Base-by-base conservation (phyloP, 495 filamentous ascomycete genomes). In the Hypoxylon subgilvum region DNA sequence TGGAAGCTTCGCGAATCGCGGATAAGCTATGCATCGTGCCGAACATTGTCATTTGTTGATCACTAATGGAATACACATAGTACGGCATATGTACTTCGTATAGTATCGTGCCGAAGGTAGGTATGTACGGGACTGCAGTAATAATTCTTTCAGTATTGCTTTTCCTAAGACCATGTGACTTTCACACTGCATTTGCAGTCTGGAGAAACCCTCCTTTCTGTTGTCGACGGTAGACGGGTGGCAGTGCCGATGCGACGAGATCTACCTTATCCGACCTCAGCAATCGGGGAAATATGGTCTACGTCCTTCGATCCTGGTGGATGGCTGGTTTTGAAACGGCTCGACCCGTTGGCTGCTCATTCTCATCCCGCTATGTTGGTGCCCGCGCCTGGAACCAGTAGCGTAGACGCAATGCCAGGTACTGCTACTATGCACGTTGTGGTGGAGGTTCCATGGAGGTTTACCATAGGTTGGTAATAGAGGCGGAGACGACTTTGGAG, bases 181-280 rank as follows among this genome's bases (percentile, higher is more conserved):
- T 63, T 44, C 44, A 28, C 30, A 43, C 42, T 54, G 36, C 22
- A 49, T 39, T 28, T 35, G 45, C 14, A 36, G 22, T 36, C 30
- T 40, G 30, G 47, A 41, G 40, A 52, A 61, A 48, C 16, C 46
- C 45, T 28, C 52, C 34, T 14, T 22, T 22, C 45, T 12, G 21
- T 50, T 28, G 30, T 34, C 36, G 23, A 42, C 35, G 46, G 32
- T 40, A 13, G 61, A 57, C 61, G 54, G 61, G 54, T 58, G 51
- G 54, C 49, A 64, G 42, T 64, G 61, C 61, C 61, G 61, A 64
- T 64, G 61, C 32, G 49, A 64, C 61, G 21, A 58, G 61, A 64
- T 64, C 61, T 58, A 54, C 34, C 54, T 43, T 58, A 64, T 59
- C 60, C 60, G 49, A 50, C 35, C 53, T 13, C 23, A 58, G 48